phyloP scores from a whole-genome alignment of 192 early-diverging fungal species.

The Coemansia pectinata region DNA sequence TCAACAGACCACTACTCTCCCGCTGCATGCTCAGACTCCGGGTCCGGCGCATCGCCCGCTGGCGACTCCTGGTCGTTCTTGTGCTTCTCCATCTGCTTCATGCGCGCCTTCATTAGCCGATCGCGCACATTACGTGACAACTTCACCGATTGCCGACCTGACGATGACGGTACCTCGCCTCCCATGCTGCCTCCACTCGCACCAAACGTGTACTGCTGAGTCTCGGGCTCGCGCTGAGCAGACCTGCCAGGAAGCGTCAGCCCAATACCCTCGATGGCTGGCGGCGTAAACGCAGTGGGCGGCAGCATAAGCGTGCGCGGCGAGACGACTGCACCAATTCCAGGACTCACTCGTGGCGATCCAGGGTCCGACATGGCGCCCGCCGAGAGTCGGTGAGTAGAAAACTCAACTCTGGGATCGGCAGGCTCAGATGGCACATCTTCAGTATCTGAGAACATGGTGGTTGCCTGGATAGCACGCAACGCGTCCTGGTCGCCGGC shows the following conservation, averaged over 20 bases:
- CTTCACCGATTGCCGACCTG: constrained; percentile 13
- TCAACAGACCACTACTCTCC: background rate
- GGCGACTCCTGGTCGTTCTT: constrained; percentile 8
- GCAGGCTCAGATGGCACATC: constrained; percentile 33
- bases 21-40: background rate
- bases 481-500: constrained; percentile 47
- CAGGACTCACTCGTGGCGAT: background rate
- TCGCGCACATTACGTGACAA: constrained; percentile 43
- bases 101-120: constrained; percentile 43
- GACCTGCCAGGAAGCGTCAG: background rate
- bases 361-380: background rate
- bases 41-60: background rate
- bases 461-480: constrained; percentile 40
- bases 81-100: constrained; percentile 44
- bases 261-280: background rate
- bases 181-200: background rate
- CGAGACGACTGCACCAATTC: background rate
- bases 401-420: constrained; percentile 20
- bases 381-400: background rate
- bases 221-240: background rate
- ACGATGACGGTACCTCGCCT: background rate
- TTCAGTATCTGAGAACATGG: constrained; percentile 34
- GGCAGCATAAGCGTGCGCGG: background rate
- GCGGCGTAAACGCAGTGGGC: background rate
- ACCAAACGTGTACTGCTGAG: background rate